A percentile compares a stretch with the other conserved stretches of the same genome.
phyloP scores from a whole-genome alignment of 2,329 filamentous ascomycete species.

The Aspergillus fumigatiaffinis region DNA sequence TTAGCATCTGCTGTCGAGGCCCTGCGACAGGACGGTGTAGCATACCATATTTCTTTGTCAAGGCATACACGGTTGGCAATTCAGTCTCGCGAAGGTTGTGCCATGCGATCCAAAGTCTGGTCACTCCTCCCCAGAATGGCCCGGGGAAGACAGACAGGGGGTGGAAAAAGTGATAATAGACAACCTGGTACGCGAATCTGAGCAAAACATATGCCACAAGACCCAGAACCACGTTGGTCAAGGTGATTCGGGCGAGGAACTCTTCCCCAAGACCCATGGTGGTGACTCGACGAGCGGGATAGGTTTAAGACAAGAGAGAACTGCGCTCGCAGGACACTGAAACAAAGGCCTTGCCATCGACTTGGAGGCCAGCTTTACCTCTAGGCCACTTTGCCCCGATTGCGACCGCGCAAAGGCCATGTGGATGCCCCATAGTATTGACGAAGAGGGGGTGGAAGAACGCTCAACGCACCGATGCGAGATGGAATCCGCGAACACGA shows the following conservation, averaged over 20 bases:
- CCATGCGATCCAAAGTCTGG: constrained; percentile 52
- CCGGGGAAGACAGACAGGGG: constrained; percentile 52
- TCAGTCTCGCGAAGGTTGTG: constrained; percentile 50
- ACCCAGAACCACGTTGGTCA: constrained; percentile 20
- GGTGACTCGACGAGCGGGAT: not conserved
- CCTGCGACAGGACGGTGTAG: not conserved
- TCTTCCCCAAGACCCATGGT: constrained; percentile 25
- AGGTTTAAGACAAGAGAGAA: not conserved
- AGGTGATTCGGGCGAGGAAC: constrained; percentile 24
- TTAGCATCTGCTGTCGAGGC: not conserved
- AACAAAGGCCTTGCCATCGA: not conserved
- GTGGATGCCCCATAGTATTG: not conserved
- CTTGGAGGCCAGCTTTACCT: not conserved
- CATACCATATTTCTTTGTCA: constrained; percentile 31
- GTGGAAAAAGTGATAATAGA: constrained; percentile 48
- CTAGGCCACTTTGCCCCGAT: too few species aligned
- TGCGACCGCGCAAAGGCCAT: not conserved
- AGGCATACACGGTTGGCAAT: constrained; percentile 36
- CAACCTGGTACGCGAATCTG: constrained; percentile 32
- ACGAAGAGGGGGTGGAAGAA: too few species aligned
- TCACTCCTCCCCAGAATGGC: constrained; percentile 53
- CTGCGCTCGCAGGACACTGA: not conserved
- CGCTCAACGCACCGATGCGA: too few species aligned
- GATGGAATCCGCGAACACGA: not conserved
- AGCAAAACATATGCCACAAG: constrained; percentile 21